Conservation (phyloP, 192 early-diverging fungal species). For the Helicostylum pulchrum region DNA sequence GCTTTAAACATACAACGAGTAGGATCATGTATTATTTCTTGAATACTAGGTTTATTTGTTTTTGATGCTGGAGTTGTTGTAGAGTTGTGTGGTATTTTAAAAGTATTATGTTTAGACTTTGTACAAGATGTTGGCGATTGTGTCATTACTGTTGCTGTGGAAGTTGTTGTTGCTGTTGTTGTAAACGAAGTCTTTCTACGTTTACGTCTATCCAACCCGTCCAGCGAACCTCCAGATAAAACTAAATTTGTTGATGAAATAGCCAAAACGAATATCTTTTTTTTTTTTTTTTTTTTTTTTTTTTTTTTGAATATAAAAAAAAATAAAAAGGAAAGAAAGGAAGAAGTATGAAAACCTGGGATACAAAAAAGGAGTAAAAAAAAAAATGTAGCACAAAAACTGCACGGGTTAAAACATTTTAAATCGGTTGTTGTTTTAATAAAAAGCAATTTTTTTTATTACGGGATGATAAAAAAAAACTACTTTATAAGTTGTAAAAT, state of each 20-base stretch:
- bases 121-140: too few relatives aligned
- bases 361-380: constrained; percentile 1
- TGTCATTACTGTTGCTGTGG: background rate
- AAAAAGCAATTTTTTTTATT: too few relatives aligned
- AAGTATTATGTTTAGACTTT: too few relatives aligned
- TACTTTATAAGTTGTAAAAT: too few relatives aligned
- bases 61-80: too few relatives aligned
- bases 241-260: constrained; percentile 3
- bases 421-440: too few relatives aligned
- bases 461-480: too few relatives aligned
- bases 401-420: too few relatives aligned
- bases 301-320: background rate
- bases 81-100: too few relatives aligned
- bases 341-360: too few relatives aligned
- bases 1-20: constrained; percentile 19
- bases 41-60: too few relatives aligned
- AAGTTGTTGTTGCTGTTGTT: background rate
- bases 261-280: constrained; percentile 7
- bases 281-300: too few relatives aligned
- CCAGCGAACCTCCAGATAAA: constrained; percentile 3
- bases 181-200: background rate
- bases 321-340: background rate
- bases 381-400: background rate
- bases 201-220: constrained; percentile 9
- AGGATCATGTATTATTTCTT: constrained; percentile 8